Conservation (phyloP, 1,284 basidiomycete species). For the Retiboletus flavoniger region DNA sequence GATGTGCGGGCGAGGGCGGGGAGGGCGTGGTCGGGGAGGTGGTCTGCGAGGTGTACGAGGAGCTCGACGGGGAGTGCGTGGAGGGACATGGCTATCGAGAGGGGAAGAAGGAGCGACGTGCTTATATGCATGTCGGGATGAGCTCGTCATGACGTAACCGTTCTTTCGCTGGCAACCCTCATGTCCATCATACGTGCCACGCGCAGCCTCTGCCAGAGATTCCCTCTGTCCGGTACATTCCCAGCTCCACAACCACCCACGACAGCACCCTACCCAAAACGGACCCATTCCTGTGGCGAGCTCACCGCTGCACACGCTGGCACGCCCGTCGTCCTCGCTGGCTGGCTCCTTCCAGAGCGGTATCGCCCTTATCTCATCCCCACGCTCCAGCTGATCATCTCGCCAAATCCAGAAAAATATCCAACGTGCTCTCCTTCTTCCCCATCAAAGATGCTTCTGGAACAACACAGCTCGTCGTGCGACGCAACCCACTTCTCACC, state of each 20-base stretch:
- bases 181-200: constrained; percentile 1
- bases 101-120: not conserved
- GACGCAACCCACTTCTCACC: constrained; percentile 41
- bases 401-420: constrained; percentile 57
- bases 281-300: constrained; percentile 67
- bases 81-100: constrained; percentile 25
- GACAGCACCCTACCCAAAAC: constrained; percentile 58
- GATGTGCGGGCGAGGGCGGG: constrained; percentile 46
- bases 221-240: not conserved
- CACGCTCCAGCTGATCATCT: constrained; percentile 29
- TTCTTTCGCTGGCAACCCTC: not conserved
- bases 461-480: constrained; percentile 74
- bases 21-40: constrained; percentile 42
- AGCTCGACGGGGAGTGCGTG: constrained; percentile 53
- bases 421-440: constrained; percentile 71
- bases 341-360: constrained; percentile 77
- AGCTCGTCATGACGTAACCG: constrained; percentile 13
- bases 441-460: constrained; percentile 78
- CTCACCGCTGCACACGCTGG: constrained; percentile 58
- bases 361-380: constrained; percentile 42
- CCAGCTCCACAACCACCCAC: not conserved
- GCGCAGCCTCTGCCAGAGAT: not conserved
- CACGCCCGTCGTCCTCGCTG: constrained; percentile 64
- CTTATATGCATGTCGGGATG: not conserved
- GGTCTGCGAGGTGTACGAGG: constrained; percentile 45